Conservation (phyloP, 805 yeast genomes). For the Jamesozyma rosinii region DNA sequence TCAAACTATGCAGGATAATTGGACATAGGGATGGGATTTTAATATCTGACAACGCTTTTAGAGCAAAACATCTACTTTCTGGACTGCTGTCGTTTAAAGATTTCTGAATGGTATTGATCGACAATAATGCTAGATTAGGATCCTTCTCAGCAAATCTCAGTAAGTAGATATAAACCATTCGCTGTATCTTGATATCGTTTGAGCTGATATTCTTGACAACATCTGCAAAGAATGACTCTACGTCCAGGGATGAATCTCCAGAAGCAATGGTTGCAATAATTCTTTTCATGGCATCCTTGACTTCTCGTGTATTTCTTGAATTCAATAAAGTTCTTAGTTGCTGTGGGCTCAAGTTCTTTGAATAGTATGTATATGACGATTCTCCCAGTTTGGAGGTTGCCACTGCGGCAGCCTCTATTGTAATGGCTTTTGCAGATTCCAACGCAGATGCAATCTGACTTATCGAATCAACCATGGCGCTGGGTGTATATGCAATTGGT, state of each 20-base stretch:
- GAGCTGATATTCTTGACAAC: conserved; percentile 83
- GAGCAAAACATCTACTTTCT: conserved; percentile 57
- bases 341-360: conserved; percentile 42
- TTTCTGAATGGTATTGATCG: conserved; percentile 88
- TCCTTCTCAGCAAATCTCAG: conserved; percentile 70
- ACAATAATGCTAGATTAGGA: conserved; percentile 81
- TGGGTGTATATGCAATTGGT: too few relatives aligned
- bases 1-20: conserved; percentile 63
- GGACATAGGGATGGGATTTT: conserved; percentile 74
- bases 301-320: conserved; percentile 60
- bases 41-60: conserved; percentile 76
- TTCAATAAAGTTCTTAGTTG: conserved; percentile 60
- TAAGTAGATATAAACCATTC: conserved; percentile 68
- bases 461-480: conserved; percentile 48
- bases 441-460: conserved; percentile 59
- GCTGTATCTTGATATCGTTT: conserved; percentile 50
- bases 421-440: conserved; percentile 70
- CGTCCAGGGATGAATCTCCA: conserved; percentile 31
- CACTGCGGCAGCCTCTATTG: conserved; percentile 74
- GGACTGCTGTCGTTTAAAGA: conserved; percentile 63
- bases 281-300: conserved; percentile 50
- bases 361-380: conserved; percentile 39
- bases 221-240: conserved; percentile 59
- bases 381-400: conserved; percentile 62
- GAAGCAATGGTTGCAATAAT: conserved; percentile 39